Percentiles rank a stretch among this genome's conserved stretches.
These are phyloP conservation scores for Volvox africanus DNA, from an alignment of 139 green algal species.

Conservation along the genomic window DNA sequence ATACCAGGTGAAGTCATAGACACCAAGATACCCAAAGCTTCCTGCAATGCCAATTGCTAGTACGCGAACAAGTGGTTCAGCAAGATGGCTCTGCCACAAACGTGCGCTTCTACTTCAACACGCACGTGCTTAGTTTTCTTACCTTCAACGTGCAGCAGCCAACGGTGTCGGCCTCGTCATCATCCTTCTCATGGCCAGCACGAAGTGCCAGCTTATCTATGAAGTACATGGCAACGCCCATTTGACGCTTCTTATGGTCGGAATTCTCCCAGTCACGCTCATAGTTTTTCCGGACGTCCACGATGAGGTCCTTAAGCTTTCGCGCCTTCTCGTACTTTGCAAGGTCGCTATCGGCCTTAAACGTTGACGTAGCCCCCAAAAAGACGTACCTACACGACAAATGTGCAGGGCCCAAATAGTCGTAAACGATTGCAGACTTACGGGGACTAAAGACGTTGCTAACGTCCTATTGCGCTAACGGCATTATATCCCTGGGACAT, in stretches of 20 bases:
- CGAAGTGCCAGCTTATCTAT: constrained; percentile 98
- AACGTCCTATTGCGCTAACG: no score
- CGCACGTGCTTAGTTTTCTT: not conserved
- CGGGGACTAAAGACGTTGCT: no score
- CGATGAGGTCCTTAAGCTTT: constrained; percentile 86
- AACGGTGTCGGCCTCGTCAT: constrained; percentile 99
- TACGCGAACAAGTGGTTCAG: no score
- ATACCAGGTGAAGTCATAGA: no score
- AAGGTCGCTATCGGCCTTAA: constrained; percentile 94
- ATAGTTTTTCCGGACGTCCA: constrained; percentile 73
- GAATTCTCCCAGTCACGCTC: constrained; percentile 73
- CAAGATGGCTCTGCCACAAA: no score
- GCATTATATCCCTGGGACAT: no score
- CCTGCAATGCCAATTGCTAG: no score
- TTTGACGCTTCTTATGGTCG: constrained; percentile 82
- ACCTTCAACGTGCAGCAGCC: constrained; percentile 97
- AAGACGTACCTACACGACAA: constrained; percentile 92
- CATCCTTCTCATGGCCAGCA: constrained; percentile 98
- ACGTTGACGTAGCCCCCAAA: constrained; percentile 90
- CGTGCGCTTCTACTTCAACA: no score
- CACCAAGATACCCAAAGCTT: no score
- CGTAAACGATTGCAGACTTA: no score
- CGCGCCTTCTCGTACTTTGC: constrained; percentile 98
- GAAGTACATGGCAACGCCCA: constrained; percentile 96
- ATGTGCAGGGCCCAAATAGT: not conserved